Evolutionary conservation across 2,329 filamentous ascomycete genomes (phyloP), one percentile per base, ranked within the genome.

Genomic region (Cyclaneusma minus): DNA sequence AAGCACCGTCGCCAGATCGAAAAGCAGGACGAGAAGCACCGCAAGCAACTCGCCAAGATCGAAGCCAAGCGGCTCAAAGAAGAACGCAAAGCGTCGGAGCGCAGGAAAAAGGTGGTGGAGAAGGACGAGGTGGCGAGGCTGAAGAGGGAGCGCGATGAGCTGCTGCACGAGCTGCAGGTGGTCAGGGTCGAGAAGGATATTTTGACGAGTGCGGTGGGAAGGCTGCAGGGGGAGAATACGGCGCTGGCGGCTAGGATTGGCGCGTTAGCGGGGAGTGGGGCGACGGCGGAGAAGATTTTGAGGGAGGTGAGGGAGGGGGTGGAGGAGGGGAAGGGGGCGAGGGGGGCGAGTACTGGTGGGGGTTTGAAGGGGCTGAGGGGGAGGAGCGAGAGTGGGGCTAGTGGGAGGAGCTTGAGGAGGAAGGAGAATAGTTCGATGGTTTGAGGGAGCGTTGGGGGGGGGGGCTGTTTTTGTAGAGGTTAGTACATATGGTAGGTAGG

Each of bases 21-120:
- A 22, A 79, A 75, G 43, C 67, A 74, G 27, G 67, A 76, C 37
- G 71, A 71, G 24, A 75, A 72, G 37, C 72, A 74, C 38, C 61
- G 64, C 35, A 62, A 61, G 8, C 74, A 82, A 41, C 53, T 78
- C 23, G 54, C 55, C 34, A 76, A 73, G 47, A 51, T 79, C 3
- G 68, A 80, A 35, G 62, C 69, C 35, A 70, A 69, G 51, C 66
- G 68, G 24, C 56, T 59, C 31, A 63, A 61, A 30, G 77, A 83
- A 41, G 58, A 68, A 32, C 58, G 55, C 38, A 77, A 74, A 47
- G 62, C 62, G 1, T 60, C 63, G 30, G 60, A 62, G 24, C 49
- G 58, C 14, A 52, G 50, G 23, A 51, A 51, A 14, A 73, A 71
- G 47, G 49, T 52, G 12, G 41, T 44, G 1, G 68, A 72, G 45